Evolutionary conservation across 768 basidiomycete genomes (phyloP).

Genomic region (Naganishia kalamii): DNA sequence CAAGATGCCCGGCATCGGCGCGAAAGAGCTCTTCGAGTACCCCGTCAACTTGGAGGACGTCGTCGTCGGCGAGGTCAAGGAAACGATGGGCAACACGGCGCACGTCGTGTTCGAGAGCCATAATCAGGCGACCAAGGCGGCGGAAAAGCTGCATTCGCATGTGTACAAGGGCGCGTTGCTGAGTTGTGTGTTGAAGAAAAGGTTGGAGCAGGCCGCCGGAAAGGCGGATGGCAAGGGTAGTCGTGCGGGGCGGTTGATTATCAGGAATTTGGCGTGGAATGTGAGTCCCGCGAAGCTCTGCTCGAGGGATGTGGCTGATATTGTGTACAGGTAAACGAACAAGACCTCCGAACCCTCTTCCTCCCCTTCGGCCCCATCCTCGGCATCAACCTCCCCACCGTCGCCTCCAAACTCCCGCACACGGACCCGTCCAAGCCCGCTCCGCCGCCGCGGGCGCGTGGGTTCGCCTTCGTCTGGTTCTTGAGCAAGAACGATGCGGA

Average conservation of each 20-base stretch:
- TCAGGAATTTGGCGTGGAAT: slow-evolving; percentile 77
- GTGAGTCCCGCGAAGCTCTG: slow-evolving; percentile 30
- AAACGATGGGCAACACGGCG: slow-evolving; percentile 50
- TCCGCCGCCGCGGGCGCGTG: slow-evolving; percentile 53
- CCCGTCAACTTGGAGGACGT: slow-evolving; percentile 29
- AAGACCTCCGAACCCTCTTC: slow-evolving; percentile 78
- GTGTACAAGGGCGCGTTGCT: slow-evolving; percentile 82
- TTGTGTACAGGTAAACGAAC: slow-evolving; percentile 59
- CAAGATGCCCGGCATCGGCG: slow-evolving; percentile 34
- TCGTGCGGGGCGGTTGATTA: slow-evolving; percentile 73
- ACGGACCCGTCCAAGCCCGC: slow-evolving; percentile 45
- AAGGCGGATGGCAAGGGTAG: slow-evolving; percentile 52
- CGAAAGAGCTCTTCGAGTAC: slow-evolving; percentile 27
- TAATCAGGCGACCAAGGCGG: slow-evolving; percentile 61
- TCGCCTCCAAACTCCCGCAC: slow-evolving; percentile 42
- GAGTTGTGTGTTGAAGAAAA: slow-evolving; percentile 81
- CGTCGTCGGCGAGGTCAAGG: slow-evolving; percentile 28
- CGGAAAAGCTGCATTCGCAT: slow-evolving; percentile 78
- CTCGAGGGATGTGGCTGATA: neutral
- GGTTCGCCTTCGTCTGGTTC: slow-evolving; percentile 96
- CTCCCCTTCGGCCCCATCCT: slow-evolving; percentile 80
- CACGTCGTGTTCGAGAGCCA: slow-evolving; percentile 68
- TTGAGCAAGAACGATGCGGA: slow-evolving; percentile 77
- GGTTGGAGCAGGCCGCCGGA: slow-evolving; percentile 51
- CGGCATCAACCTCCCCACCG: slow-evolving; percentile 69